phyloP scores from a whole-genome alignment of 2,329 filamentous ascomycete genomes.

The Akanthomyces dipterigenus region DNA sequence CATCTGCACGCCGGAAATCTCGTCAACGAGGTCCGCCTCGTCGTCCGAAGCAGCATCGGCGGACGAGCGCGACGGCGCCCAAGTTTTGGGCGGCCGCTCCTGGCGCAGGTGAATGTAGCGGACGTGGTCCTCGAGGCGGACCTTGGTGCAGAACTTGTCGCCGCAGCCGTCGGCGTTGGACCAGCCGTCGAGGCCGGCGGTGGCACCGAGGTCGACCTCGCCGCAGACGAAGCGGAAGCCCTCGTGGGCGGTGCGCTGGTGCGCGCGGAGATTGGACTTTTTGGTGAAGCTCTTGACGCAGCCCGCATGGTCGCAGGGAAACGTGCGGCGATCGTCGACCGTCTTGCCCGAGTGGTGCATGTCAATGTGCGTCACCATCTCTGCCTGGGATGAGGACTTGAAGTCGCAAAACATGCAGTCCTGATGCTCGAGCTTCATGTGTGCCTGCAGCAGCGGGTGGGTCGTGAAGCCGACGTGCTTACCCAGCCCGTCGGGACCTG shows the following conservation, averaged over 20 bases:
- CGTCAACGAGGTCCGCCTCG: conserved; percentile 30
- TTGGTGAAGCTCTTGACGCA: conserved; percentile 77
- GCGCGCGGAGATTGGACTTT: conserved; percentile 73
- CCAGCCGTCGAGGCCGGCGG: conserved; percentile 58
- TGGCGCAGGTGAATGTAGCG: conserved; percentile 71
- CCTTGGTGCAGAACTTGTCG: conserved; percentile 68
- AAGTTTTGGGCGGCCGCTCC: conserved; percentile 32
- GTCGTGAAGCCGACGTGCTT: conserved; percentile 60
- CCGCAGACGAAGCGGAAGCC: conserved; percentile 76
- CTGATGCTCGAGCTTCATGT: conserved; percentile 68
- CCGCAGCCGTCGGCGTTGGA: conserved; percentile 63
- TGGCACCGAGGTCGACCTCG: conserved; percentile 51
- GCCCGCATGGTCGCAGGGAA: conserved; percentile 58
- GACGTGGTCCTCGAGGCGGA: conserved; percentile 75
- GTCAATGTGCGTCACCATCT: conserved; percentile 72
- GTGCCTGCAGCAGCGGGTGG: conserved; percentile 61
- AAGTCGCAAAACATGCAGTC: conserved; percentile 69
- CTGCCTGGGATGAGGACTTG: conserved; percentile 57
- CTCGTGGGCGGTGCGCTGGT: conserved; percentile 71
- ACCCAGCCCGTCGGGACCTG: conserved; percentile 31
- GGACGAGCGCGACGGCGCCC: conserved; percentile 10
- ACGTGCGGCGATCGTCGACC: conserved; percentile 57
- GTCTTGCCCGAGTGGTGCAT: conserved; percentile 61
- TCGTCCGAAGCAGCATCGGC: neutral
- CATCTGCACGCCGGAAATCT: conserved; percentile 34